Conservation (phyloP, 2,329 filamentous ascomycete genomes). For the Pseudocercospora fijiensis region DNA sequence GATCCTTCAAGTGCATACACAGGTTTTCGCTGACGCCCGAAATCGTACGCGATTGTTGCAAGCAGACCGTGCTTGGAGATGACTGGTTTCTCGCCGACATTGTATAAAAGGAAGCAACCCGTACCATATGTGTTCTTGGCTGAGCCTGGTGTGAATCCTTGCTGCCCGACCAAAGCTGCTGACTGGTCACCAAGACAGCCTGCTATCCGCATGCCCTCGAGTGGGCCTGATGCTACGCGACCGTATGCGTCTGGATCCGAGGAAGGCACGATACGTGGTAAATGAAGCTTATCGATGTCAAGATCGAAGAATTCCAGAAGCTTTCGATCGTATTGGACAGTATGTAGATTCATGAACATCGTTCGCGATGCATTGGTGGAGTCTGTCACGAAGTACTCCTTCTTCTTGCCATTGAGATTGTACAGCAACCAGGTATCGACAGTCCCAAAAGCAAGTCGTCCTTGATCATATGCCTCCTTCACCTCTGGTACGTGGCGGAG, state of each 20-base stretch:
- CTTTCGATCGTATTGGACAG: conserved; percentile 73
- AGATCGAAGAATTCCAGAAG: conserved; percentile 80
- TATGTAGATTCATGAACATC: conserved; percentile 90
- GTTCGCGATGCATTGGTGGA: conserved; percentile 84
- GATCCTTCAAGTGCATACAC: conserved; percentile 79
- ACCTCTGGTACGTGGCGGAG: conserved; percentile 69
- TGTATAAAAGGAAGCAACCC: conserved; percentile 85
- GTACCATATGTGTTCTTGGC: conserved; percentile 93
- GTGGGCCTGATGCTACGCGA: conserved; percentile 60
- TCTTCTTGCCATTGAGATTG: conserved; percentile 70
- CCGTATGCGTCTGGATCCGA: conserved; percentile 75
- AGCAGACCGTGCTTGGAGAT: conserved; percentile 80
- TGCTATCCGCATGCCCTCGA: conserved; percentile 70
- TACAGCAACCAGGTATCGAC: conserved; percentile 87
- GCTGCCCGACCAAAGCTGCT: conserved; percentile 70
- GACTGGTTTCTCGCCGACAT: conserved; percentile 80
- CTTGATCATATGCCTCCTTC: conserved; percentile 70
- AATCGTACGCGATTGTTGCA: conserved; percentile 84
- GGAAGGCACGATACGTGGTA: conserved; percentile 80
- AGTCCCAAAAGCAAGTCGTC: conserved; percentile 82
- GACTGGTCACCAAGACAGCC: conserved; percentile 87
- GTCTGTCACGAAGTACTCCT: conserved; percentile 75
- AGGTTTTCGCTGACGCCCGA: conserved; percentile 50
- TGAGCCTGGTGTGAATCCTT: conserved; percentile 73
- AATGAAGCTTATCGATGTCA: conserved; percentile 66